Base-by-base conservation (phyloP, 2,329 filamentous ascomycete genomes). In the Verticillium klebahnii region DNA sequence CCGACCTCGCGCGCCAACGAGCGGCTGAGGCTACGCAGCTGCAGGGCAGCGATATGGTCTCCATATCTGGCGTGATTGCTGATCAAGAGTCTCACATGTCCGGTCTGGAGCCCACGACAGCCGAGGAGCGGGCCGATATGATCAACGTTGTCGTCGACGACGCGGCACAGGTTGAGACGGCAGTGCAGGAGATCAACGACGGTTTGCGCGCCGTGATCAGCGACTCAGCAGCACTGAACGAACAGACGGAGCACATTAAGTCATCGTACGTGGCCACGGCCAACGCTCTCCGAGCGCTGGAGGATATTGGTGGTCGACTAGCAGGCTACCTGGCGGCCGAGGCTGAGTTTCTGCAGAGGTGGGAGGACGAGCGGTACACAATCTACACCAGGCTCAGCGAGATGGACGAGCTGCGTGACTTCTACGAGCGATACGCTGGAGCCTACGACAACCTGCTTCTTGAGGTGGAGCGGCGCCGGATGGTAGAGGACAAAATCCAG, bases 401-500 rank as follows among this genome's bases (percentile, higher is more conserved):
- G 69, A 89, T 98, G 74, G 87, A 89, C 59, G 85, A 86, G 25
- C 85, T 97, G 69, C 83, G 87, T 12, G 80, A 85, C n/a, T 92
- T 97, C 69, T 98, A 97, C 74, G 90, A 94, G 64, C 88, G 89
- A 19, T 99, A 98, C 69, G 82, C 91, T 23, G 84, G 87, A 59
- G 92, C 93, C 0, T 98, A 99, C 71, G 90, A 92, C 67, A 88
- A 89, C 23, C 79, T 99, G 14, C 83, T 97, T 29, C 82, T 96
- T 1, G 95, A 99, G 73, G 89, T 93, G 6, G 89, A 90, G 59
- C 83, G 95, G 29, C 84, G 95, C 11, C 86, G 86, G 63, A 80
- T 83, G 15, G 86, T 91, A 39, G 90, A 95, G 69, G 86, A 89
- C 36, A 88, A 90, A 65, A 89, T 96, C 59, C 83, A 88, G 67